These are phyloP conservation scores for Iris macrosiphon DNA, from an alignment of 106 monocot genomes.

Conservation along the genomic window DNA sequence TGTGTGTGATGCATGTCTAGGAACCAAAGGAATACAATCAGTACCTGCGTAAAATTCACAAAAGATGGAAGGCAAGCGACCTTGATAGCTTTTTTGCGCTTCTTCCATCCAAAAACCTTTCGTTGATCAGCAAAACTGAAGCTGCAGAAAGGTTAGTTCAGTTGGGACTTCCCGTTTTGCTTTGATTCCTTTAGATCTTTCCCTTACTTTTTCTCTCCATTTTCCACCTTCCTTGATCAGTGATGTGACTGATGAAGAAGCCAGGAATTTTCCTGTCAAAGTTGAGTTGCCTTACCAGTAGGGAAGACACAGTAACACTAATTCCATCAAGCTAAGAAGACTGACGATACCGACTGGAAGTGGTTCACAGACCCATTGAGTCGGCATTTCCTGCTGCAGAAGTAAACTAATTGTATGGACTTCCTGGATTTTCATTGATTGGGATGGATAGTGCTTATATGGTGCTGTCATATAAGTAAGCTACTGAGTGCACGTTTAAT, in stretches of 20 bases:
- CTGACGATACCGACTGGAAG: too few species aligned
- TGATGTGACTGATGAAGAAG: constrained; percentile 70
- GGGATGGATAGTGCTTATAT: too few species aligned
- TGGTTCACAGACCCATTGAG: too few species aligned
- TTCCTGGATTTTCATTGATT: too few species aligned
- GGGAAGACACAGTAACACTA: too few species aligned
- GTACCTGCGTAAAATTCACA: constrained; percentile 35
- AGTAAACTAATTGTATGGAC: too few species aligned
- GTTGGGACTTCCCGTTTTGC: not conserved
- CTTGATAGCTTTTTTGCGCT: constrained; percentile 53
- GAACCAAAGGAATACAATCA: constrained; percentile 78
- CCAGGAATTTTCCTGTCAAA: constrained; percentile 50
- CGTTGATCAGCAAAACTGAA: constrained; percentile 78
- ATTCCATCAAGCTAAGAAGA: too few species aligned
- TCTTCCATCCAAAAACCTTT: constrained; percentile 49
- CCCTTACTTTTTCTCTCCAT: not conserved
- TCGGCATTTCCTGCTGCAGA: too few species aligned
- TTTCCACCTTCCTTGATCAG: constrained; percentile 32
- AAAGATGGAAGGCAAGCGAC: constrained; percentile 49
- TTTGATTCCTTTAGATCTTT: not conserved
- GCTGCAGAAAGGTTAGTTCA: constrained; percentile 62
- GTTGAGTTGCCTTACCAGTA: constrained; percentile 35
- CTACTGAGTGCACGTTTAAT: too few species aligned
- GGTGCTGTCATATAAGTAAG: too few species aligned
- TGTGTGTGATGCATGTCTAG: constrained; percentile 25